These are phyloP conservation scores for Strobilomyces echinocephalus DNA, from an alignment of 768 basidiomycete genomes.

Conservation along the genomic window DNA sequence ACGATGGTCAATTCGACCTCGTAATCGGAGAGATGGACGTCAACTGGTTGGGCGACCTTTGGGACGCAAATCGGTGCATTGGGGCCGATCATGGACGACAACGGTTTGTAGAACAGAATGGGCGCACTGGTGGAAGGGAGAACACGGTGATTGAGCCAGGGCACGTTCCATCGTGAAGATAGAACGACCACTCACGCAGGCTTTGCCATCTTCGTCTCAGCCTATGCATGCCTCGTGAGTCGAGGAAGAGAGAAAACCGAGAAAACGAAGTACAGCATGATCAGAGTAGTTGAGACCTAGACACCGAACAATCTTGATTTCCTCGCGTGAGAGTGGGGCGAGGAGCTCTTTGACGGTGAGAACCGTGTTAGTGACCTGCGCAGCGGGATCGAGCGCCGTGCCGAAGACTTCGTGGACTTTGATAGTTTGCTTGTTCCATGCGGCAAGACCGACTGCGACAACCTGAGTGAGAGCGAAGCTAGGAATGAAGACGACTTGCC, in stretches of 20 bases:
- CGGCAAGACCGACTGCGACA: constrained; percentile 55
- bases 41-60: constrained; percentile 60
- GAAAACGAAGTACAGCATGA: constrained; percentile 54
- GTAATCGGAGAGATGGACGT: constrained; percentile 73
- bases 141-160: not conserved
- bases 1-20: constrained; percentile 80
- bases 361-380: constrained; percentile 56
- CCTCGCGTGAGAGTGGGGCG: constrained; percentile 59
- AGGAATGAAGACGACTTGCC: constrained; percentile 34
- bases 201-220: constrained; percentile 58
- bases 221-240: constrained; percentile 34
- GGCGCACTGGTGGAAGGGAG: constrained; percentile 45
- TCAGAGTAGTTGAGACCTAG: constrained; percentile 82
- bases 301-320: constrained; percentile 69
- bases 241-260: not conserved
- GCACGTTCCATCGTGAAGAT: not conserved
- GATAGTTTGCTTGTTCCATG: constrained; percentile 49
- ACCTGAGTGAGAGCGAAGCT: not conserved
- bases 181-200: constrained; percentile 47
- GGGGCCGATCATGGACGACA: constrained; percentile 65
- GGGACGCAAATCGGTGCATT: constrained; percentile 63
- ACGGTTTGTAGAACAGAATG: constrained; percentile 76
- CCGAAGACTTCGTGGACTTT: constrained; percentile 70
- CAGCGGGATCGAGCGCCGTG: constrained; percentile 59
- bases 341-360: constrained; percentile 71